These are phyloP conservation scores for Macaranga tanarius DNA, from an alignment of 441 rosid genomes.

Conservation along the genomic window DNA sequence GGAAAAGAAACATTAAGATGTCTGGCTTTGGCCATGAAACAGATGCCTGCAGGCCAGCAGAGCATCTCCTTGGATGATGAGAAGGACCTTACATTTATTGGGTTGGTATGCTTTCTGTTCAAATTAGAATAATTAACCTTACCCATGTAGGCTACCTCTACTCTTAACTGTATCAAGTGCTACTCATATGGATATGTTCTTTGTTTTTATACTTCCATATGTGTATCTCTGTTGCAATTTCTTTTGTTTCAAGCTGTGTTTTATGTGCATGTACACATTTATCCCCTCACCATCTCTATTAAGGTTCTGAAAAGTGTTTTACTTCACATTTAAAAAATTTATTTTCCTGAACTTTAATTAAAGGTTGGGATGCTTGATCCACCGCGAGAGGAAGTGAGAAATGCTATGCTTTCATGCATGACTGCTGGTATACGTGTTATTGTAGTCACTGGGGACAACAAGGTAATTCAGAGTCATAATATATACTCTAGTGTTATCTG, in stretches of 20 bases:
- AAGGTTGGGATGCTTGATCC: constrained; percentile 99
- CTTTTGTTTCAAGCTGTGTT: not conserved
- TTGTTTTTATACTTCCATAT: constrained; percentile 2
- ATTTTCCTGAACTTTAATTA: constrained; percentile 6
- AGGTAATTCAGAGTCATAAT: constrained; percentile 49
- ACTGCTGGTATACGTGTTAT: constrained; percentile 99
- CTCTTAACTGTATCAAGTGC: constrained; percentile 3
- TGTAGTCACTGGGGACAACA: constrained; percentile 98
- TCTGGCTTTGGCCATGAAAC: constrained; percentile 85
- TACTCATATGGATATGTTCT: not conserved
- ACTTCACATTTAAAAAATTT: not conserved
- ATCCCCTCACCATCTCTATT: not conserved
- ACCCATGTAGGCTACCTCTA: too few species aligned
- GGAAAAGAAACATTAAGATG: constrained; percentile 95
- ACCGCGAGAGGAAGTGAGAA: constrained; percentile 95
- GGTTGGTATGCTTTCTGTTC: constrained; percentile 93
- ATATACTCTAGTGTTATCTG: constrained; percentile 18
- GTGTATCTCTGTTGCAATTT: not conserved
- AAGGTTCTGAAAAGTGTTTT: not conserved
- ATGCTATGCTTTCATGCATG: constrained; percentile 96
- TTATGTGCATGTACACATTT: not conserved
- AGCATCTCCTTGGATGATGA: constrained; percentile 77
- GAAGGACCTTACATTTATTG: constrained; percentile 96
- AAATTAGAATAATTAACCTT: constrained; percentile 26
- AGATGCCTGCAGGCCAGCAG: constrained; percentile 75